Percentiles rank a stretch among this genome's conserved stretches.
Conservation (phyloP, 2,329 filamentous ascomycete species). For the Aspergillus sp. region DNA sequence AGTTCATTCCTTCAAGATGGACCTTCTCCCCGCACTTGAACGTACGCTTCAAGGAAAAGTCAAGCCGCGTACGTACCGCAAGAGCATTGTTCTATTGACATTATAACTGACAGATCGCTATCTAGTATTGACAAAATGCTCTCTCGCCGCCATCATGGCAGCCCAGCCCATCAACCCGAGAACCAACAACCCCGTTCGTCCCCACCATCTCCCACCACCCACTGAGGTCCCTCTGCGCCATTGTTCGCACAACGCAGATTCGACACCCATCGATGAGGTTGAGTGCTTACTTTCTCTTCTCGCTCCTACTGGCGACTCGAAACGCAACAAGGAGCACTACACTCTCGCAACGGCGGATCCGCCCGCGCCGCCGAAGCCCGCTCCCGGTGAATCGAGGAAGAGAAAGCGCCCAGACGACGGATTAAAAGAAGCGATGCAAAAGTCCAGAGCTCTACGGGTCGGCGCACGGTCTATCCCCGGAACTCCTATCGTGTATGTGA, state of each 20-base stretch:
- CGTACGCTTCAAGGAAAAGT: constrained; percentile 81
- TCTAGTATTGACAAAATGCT: constrained; percentile 71
- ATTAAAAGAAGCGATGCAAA: constrained; percentile 25
- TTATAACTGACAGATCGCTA: constrained; percentile 18
- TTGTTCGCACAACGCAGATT: constrained; percentile 42
- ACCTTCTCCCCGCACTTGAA: constrained; percentile 70
- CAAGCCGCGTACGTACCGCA: constrained; percentile 62
- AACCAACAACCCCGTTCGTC: constrained; percentile 34
- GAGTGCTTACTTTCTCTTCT: constrained; percentile 42
- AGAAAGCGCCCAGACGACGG: constrained; percentile 30
- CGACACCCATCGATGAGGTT: constrained; percentile 38
- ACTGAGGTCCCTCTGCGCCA: constrained; percentile 42
- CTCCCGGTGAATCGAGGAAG: constrained; percentile 20
- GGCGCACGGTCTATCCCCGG: constrained; percentile 41
- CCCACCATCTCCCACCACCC: constrained; percentile 41
- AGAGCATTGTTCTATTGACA: neutral
- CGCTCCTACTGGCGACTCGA: constrained; percentile 31
- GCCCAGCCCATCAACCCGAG: constrained; percentile 33
- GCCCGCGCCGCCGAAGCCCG: constrained; percentile 18
- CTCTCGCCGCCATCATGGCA: constrained; percentile 40
- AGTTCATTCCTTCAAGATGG: constrained; percentile 81
- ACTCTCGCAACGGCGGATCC: constrained; percentile 42
- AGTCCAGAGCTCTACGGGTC: constrained; percentile 30
- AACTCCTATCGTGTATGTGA: constrained; percentile 48
- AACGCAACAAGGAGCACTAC: constrained; percentile 46